Conservation (phyloP, 306 rosid genomes). For the Pachyrhizus erosus region DNA sequence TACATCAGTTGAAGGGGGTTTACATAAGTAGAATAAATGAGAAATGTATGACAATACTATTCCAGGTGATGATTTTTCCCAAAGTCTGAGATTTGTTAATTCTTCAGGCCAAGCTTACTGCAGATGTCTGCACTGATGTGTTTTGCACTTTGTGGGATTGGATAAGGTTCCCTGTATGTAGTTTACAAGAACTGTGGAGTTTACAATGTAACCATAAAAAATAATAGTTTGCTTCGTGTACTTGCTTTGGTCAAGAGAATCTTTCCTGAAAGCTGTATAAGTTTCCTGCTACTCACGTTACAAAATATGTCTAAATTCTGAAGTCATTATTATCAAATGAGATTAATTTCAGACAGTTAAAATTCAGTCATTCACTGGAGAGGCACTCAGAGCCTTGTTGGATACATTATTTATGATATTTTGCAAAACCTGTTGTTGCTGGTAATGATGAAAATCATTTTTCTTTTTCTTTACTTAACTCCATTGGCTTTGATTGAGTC, state of each 20-base stretch:
- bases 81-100: background rate
- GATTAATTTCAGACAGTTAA: conserved; percentile 8
- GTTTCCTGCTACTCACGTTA: background rate
- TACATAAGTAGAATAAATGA: background rate
- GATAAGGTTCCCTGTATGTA: background rate
- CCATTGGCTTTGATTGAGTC: conserved; percentile 22
- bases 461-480: background rate
- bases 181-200: conserved; percentile 5
- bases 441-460: background rate
- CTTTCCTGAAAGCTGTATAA: background rate
- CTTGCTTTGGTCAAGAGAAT: background rate
- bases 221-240: background rate
- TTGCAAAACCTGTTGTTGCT: background rate
- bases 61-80: background rate
- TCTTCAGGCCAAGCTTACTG: conserved; percentile 3
- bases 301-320: conserved; percentile 14
- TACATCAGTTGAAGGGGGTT: conserved; percentile 8
- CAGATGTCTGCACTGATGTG: conserved; percentile 10
- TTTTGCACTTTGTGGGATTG: conserved; percentile 28
- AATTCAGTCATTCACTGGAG: conserved; percentile 5
- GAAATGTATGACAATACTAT: conserved; percentile 6
- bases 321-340: conserved; percentile 16
- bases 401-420: conserved; percentile 14
- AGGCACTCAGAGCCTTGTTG: conserved; percentile 9
- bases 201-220: background rate